phyloP scores from a whole-genome alignment of 2,329 filamentous ascomycete species.

The Pseudogymnoascus sp. region DNA sequence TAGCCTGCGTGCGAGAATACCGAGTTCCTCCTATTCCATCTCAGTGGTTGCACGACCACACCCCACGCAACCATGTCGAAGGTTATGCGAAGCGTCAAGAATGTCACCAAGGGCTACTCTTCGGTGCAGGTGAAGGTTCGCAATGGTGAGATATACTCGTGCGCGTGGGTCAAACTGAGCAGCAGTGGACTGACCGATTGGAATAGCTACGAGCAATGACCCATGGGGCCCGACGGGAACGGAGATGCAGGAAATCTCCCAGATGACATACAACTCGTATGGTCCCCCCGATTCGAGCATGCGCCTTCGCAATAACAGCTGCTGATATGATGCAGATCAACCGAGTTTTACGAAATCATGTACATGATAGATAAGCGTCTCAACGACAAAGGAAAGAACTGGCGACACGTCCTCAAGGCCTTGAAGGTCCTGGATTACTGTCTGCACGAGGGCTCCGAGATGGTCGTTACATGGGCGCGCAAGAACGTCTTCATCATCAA shows the following conservation, averaged over 20 bases:
- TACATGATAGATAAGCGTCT: constrained; percentile 98
- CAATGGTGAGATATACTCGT: constrained; percentile 62
- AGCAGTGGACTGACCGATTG: constrained; percentile 19
- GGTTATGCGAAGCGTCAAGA: constrained; percentile 95
- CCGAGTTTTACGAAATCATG: constrained; percentile 99
- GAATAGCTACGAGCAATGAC: constrained; percentile 92
- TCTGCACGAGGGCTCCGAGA: constrained; percentile 90
- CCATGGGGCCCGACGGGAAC: constrained; percentile 97
- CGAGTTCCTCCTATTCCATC: neutral
- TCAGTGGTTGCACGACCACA: constrained; percentile 7
- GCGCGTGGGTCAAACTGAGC: neutral
- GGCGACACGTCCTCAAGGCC: constrained; percentile 95
- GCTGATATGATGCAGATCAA: constrained; percentile 46
- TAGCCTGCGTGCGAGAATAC: constrained; percentile 2
- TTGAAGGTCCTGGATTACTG: constrained; percentile 97
- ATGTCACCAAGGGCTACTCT: constrained; percentile 98
- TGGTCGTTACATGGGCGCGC: constrained; percentile 94
- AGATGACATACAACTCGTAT: constrained; percentile 96
- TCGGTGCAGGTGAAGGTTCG: constrained; percentile 95
- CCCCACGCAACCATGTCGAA: constrained; percentile 66
- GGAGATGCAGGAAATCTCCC: constrained; percentile 97
- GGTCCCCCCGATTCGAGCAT: constrained; percentile 27
- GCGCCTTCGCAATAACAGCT: constrained; percentile 5
- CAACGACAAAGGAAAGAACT: constrained; percentile 99
- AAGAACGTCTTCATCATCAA: constrained; percentile 99